Evolutionary conservation across 495 filamentous ascomycete genomes (phyloP).

Genomic region (Lichina pygmaea): DNA sequence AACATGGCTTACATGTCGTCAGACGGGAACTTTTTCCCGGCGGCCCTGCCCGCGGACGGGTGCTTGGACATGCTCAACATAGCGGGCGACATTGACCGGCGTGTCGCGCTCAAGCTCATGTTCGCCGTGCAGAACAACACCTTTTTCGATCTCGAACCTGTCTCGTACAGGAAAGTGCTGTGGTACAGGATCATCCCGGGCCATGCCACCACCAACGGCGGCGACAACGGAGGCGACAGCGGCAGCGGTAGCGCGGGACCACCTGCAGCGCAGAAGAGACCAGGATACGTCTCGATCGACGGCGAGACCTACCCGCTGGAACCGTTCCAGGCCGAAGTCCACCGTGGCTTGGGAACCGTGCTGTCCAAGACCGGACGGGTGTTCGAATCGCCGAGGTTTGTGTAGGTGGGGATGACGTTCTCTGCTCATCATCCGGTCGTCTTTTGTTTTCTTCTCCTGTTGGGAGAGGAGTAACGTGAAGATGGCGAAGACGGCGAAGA

Average conservation of each 20-base stretch:
- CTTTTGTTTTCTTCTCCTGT: neutral
- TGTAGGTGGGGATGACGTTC: neutral
- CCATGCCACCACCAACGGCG: slow-evolving; percentile 14
- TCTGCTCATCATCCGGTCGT: neutral
- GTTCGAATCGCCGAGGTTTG: slow-evolving; percentile 43
- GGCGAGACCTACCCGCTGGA: slow-evolving; percentile 69
- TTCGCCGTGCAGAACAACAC: slow-evolving; percentile 37
- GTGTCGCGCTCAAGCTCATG: slow-evolving; percentile 36
- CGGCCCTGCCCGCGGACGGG: slow-evolving; percentile 62
- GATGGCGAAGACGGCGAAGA: too few relatives aligned
- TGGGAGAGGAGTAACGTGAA: neutral
- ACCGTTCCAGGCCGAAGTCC: slow-evolving; percentile 74
- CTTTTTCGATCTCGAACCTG: slow-evolving; percentile 54
- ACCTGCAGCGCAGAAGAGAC: neutral
- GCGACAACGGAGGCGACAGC: too few relatives aligned
- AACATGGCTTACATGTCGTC: slow-evolving; percentile 88
- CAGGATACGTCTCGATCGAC: slow-evolving; percentile 82
- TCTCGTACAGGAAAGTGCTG: slow-evolving; percentile 42
- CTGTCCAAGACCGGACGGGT: slow-evolving; percentile 39
- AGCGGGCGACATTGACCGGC: slow-evolving; percentile 40
- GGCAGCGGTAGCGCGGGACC: too few relatives aligned
- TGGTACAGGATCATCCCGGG: slow-evolving; percentile 58
- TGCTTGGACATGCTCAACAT: slow-evolving; percentile 63
- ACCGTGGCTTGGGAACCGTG: slow-evolving; percentile 61
- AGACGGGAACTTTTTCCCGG: slow-evolving; percentile 68